Base-by-base conservation (phyloP, 495 filamentous ascomycete species). In the Platismatia glauca region DNA sequence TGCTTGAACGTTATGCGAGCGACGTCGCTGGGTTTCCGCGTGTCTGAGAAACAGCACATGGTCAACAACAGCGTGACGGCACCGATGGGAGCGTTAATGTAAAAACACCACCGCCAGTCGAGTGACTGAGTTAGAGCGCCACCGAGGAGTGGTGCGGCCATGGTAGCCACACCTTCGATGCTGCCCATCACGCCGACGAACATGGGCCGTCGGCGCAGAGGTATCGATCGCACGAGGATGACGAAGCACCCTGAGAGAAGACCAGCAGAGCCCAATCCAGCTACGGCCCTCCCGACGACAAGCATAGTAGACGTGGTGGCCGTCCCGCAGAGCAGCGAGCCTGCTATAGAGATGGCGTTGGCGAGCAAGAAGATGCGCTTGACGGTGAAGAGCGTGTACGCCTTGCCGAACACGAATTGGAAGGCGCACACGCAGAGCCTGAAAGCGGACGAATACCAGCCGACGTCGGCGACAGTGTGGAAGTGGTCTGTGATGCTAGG, bases 31-130 rank as follows among this genome's bases (percentile, higher is more conserved):
- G 76, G 16, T 77, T 75, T 16, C 76, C 55, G 16, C 74, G 16
- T 43, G 39, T 81, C 39, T n/a, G 39, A 43, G 39, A 43, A 43
- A 43, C 39, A 43, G 18, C 16, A 43, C 39, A 43, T 43, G 3
- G 39, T 43, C 39, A 43, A 43, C 15, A 43, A 43, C 4, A 43
- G 18, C 39, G 39, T 43, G 39, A 43, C 39, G 18, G 39, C 39
- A 22, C 82, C 82, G 53, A 84, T 76, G 24, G 69, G 69, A 0
- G 69, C 48, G 38, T 71, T 71, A 57, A 71, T 68, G 46, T 64
- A 64, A 29, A 64, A 64, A 58, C 88, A 93, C 89, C 89, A 92
- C 55, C 89, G 75, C 90, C 89, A 94, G 3, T 81, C 79, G 7
- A 84, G 72, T 16, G 79, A 72, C 29, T 81, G 76, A 1, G 82